phyloP scores from a whole-genome alignment of 2,329 filamentous ascomycete species.

The Elsinoe fawcettii region DNA sequence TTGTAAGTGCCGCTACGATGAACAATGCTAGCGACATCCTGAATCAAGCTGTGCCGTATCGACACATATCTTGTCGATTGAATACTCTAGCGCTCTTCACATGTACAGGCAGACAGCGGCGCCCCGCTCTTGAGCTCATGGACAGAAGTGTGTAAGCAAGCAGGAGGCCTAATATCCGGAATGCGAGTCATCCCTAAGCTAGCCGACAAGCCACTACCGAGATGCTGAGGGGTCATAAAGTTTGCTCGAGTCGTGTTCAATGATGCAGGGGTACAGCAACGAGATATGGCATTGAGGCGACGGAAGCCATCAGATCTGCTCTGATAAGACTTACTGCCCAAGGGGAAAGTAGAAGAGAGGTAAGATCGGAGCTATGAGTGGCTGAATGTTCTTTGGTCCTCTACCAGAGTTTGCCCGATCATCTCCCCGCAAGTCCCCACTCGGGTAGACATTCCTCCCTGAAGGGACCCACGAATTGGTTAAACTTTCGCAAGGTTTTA shows the following conservation, averaged over 20 bases:
- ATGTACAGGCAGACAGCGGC: too few species aligned
- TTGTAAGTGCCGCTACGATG: not conserved
- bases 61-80: not conserved
- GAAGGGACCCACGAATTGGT: not conserved
- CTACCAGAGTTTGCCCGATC: not conserved
- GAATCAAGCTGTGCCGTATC: not conserved
- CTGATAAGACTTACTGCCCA: too few species aligned
- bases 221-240: not conserved
- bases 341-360: too few species aligned
- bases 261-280: not conserved
- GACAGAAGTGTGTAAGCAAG: not conserved
- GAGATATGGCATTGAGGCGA: not conserved
- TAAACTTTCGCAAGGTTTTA: slow-evolving; percentile 3
- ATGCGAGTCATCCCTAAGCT: not conserved
- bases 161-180: not conserved
- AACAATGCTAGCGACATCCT: not conserved
- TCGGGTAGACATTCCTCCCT: not conserved
- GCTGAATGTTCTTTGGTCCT: too few species aligned
- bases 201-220: not conserved
- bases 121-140: not conserved
- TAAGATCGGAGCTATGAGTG: too few species aligned
- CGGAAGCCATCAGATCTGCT: not conserved
- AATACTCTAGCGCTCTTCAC: not conserved
- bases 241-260: not conserved
- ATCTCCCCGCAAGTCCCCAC: not conserved